These are phyloP conservation scores for Phialophora tarda DNA, from an alignment of 2,329 filamentous ascomycete species.

Conservation along the genomic window DNA sequence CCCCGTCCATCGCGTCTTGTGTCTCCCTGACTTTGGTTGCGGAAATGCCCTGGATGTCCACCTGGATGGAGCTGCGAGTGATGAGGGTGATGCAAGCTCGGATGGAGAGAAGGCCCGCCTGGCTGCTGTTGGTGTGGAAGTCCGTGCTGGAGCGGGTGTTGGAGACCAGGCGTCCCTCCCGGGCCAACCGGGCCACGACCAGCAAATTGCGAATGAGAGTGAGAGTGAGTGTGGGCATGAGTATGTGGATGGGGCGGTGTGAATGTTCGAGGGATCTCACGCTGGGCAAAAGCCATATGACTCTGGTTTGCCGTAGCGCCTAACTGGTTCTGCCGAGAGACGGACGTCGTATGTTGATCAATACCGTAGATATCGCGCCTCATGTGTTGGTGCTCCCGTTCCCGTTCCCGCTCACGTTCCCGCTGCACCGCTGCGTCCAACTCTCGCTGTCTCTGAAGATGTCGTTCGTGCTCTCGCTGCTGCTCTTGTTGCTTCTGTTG, in stretches of 20 bases:
- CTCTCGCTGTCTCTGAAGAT: constrained; percentile 32
- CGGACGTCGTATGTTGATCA: constrained; percentile 25
- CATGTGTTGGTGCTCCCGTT: constrained; percentile 33
- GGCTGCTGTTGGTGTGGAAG: constrained; percentile 22
- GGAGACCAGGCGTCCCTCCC: constrained; percentile 14
- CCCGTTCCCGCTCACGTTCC: constrained; percentile 27
- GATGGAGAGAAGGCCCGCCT: constrained; percentile 17
- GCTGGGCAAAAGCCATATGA: constrained; percentile 31
- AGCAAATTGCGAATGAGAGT: constrained; percentile 18
- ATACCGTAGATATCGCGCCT: constrained; percentile 31
- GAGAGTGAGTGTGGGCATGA: constrained; percentile 19
- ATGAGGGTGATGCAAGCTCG: constrained; percentile 26
- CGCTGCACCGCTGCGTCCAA: constrained; percentile 27
- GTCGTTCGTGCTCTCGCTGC: constrained; percentile 34
- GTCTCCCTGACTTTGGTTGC: constrained; percentile 30
- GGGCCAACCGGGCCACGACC: constrained; percentile 13
- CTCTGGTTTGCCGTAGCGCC: constrained; percentile 23
- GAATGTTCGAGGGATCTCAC: constrained; percentile 33
- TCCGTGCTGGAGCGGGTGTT: constrained; percentile 22
- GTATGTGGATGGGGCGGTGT: constrained; percentile 32
- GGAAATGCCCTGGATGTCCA: constrained; percentile 26
- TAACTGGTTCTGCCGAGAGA: constrained; percentile 30
- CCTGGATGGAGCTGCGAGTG: constrained; percentile 30
- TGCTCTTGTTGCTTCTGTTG: constrained; percentile 36
- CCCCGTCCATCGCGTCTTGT: constrained; percentile 31